Conservation (phyloP, 2,329 filamentous ascomycete species). For the Alternaria arbusti region DNA sequence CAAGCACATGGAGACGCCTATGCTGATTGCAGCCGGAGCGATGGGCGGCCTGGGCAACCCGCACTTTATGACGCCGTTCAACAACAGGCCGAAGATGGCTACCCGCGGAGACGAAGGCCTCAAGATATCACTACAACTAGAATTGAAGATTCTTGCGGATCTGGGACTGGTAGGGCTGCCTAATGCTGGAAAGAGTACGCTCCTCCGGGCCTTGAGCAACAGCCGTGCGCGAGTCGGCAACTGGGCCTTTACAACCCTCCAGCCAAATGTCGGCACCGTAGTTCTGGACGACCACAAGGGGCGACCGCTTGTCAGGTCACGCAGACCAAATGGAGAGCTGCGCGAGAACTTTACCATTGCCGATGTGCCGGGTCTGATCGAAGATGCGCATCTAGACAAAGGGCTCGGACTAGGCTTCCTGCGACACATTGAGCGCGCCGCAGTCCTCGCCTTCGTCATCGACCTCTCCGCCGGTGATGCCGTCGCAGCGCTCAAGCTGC, state of each 20-base stretch:
- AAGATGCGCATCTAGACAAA: slow-evolving; percentile 89
- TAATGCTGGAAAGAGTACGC: slow-evolving; percentile 94
- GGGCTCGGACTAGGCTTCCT: slow-evolving; percentile 91
- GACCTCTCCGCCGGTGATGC: slow-evolving; percentile 83
- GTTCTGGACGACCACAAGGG: slow-evolving; percentile 87
- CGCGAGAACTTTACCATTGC: slow-evolving; percentile 89
- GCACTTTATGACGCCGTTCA: slow-evolving; percentile 82
- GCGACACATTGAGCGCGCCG: slow-evolving; percentile 90
- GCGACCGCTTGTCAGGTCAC: slow-evolving; percentile 64
- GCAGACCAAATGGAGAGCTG: slow-evolving; percentile 56
- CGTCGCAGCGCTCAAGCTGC: slow-evolving; percentile 74
- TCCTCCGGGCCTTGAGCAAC: slow-evolving; percentile 85
- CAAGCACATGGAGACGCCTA: slow-evolving; percentile 78
- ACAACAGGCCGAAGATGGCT: slow-evolving; percentile 81
- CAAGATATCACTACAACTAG: slow-evolving; percentile 80
- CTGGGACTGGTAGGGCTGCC: slow-evolving; percentile 93
- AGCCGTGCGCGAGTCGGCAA: slow-evolving; percentile 87
- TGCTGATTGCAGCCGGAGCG: slow-evolving; percentile 85
- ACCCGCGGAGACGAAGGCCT: slow-evolving; percentile 84
- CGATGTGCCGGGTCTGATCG: slow-evolving; percentile 92
- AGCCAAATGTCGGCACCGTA: slow-evolving; percentile 95
- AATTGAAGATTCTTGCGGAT: slow-evolving; percentile 93
- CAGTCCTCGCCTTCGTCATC: slow-evolving; percentile 90
- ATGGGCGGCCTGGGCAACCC: slow-evolving; percentile 92
- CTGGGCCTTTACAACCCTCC: slow-evolving; percentile 96